These are phyloP conservation scores for Rhodamnia rubescens DNA, from an alignment of 345 rosid genomes.

Conservation along the genomic window DNA sequence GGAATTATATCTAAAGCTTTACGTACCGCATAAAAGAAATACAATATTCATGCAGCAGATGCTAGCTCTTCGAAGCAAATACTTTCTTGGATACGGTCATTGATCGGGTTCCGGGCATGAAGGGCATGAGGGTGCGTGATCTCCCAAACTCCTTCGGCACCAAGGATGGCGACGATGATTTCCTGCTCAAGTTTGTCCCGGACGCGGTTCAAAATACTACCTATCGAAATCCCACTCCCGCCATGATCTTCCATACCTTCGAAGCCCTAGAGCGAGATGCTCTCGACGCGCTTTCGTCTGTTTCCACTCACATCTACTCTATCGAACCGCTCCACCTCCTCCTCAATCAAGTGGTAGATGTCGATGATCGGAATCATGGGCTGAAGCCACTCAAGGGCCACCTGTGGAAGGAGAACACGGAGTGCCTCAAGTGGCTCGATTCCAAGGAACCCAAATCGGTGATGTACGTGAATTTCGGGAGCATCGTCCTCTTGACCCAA, in stretches of 20 bases:
- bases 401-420: conserved; percentile 40
- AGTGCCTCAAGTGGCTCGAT: conserved; percentile 39
- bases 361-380: neutral
- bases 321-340: conserved; percentile 37
- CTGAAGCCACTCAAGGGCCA: conserved; percentile 13
- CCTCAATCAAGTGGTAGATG: conserved; percentile 1
- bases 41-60: neutral
- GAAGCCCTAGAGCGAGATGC: conserved; percentile 27
- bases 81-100: conserved; percentile 13
- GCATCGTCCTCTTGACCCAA: neutral
- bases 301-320: conserved; percentile 21
- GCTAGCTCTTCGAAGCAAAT: neutral
- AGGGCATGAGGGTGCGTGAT: conserved; percentile 21
- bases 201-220: conserved; percentile 7
- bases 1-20: neutral
- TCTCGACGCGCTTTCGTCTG: conserved; percentile 11
- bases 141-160: conserved; percentile 23
- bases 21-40: neutral
- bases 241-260: conserved; percentile 35
- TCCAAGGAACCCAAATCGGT: neutral
- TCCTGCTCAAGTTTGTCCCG: neutral
- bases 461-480: no score
- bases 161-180: conserved; percentile 9
- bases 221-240: conserved; percentile 12
- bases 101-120: conserved; percentile 35